Evolutionary conservation across 2,329 filamentous ascomycete species (phyloP), one percentile per base, ranked within the genome.

Genomic region (Aspergillus pseudotamarii): DNA sequence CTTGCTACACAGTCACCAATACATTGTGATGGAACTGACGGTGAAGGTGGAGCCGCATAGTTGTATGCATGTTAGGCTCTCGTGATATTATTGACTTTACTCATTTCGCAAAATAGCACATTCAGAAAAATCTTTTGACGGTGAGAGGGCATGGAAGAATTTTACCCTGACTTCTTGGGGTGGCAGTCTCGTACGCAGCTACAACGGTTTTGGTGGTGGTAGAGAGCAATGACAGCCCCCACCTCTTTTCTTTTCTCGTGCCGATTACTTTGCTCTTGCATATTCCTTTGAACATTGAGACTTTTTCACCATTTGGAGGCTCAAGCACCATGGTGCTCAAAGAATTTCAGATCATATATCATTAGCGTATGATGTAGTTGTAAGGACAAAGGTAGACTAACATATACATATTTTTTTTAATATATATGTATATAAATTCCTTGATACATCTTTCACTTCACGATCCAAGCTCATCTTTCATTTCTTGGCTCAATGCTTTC

Each of bases 21-120:
- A 50, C 60, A 58, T 34, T 46, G 19, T 26, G 36, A n/a, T 38
- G 6, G 56, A 48, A 58, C 16, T 58, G 56, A 58, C 56, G 41
- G 56, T 48, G 56, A 58, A 19, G 6, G 19, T 50, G 46, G 46
- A 50, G 46, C 14, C 32, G 46, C 46, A 30, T 9, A 50, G 14
- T n/a, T 30, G 12, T 50, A 50, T 50, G 46, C 26, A 50, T 30
- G 26, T 50, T n/a, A 16, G n/a, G 12, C 23, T 48, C 23, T 48
- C 45, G 14, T 48, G 45, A 14, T 48, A 28, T 16, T 26, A 3
- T 23, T 28, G 45, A 48, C 46, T 50, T 50, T 34, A 32, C 19
- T 28, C 16, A 26, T 30, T 50, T 28, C 26, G 23, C 16, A 19
- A 50, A 21, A 6, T n/a, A 30, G 16, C 26, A 30, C 5, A 28